Conservation (phyloP, 1,139 yeast genomes). For the Hyphopichia fennica region DNA sequence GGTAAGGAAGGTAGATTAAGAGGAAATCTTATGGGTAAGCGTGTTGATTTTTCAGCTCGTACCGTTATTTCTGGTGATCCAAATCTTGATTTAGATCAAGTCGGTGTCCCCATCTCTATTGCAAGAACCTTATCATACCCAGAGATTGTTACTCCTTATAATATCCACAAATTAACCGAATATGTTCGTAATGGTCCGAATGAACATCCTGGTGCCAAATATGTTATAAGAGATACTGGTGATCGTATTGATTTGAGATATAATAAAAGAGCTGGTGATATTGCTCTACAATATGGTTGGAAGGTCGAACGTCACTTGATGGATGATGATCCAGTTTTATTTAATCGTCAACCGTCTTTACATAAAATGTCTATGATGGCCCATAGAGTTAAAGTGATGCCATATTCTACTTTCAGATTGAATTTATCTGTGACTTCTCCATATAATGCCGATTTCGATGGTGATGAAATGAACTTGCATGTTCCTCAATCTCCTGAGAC, state of each 20-base stretch:
- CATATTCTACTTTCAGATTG: constrained; percentile 95
- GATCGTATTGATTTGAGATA: constrained; percentile 96
- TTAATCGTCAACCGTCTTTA: constrained; percentile 98
- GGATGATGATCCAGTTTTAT: constrained; percentile 96
- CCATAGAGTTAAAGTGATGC: constrained; percentile 99
- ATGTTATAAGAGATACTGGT: constrained; percentile 96
- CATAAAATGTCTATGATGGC: constrained; percentile 99
- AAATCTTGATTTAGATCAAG: constrained; percentile 94
- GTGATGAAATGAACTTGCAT: constrained; percentile 99
- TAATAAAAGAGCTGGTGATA: constrained; percentile 97
- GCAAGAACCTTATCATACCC: constrained; percentile 96
- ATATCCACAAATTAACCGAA: constrained; percentile 89
- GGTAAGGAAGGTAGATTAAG: constrained; percentile 99
- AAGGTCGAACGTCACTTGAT: constrained; percentile 96
- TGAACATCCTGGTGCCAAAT: constrained; percentile 99
- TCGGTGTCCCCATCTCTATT: constrained; percentile 96
- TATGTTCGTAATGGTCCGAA: constrained; percentile 96
- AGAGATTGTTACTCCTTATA: constrained; percentile 96
- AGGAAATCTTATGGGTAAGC: constrained; percentile 99
- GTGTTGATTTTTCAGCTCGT: constrained; percentile 98
- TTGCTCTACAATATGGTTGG: constrained; percentile 98
- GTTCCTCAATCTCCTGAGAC: constrained; percentile 99
- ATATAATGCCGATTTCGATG: constrained; percentile 99
- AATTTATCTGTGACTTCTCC: constrained; percentile 97
- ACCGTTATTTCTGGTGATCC: constrained; percentile 99